These are phyloP conservation scores for Escovopsis sp. DNA, from an alignment of 2,329 filamentous ascomycete species.

Conservation along the genomic window DNA sequence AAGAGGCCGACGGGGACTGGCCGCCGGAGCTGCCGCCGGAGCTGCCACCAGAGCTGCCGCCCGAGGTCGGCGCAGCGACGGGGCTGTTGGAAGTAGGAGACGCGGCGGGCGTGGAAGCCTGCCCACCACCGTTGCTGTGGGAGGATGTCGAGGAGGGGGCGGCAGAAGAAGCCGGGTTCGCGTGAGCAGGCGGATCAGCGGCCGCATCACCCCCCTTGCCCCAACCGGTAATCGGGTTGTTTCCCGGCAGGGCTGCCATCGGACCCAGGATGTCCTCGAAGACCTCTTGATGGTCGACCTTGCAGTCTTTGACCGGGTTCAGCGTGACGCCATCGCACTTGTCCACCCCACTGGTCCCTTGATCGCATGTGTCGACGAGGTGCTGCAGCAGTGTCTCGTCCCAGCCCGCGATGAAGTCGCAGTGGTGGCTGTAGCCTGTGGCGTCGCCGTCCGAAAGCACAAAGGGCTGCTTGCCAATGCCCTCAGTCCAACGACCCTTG, in stretches of 20 bases:
- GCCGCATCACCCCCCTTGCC: slow-evolving; percentile 16
- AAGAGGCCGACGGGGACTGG: not conserved
- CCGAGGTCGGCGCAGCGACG: not conserved
- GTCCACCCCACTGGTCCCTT: slow-evolving; percentile 43
- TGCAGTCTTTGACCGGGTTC: slow-evolving; percentile 31
- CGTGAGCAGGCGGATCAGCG: too few species aligned
- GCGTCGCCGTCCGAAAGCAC: slow-evolving; percentile 54
- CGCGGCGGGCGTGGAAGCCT: not conserved
- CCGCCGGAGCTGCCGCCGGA: not conserved
- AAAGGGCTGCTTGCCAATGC: slow-evolving; percentile 44
- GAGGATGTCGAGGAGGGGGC: too few species aligned
- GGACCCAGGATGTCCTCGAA: slow-evolving; percentile 28
- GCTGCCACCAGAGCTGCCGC: not conserved
- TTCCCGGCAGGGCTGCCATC: slow-evolving; percentile 36
- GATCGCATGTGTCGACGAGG: slow-evolving; percentile 52
- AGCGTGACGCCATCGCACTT: slow-evolving; percentile 42
- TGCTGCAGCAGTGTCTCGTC: slow-evolving; percentile 46
- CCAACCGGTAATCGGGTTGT: slow-evolving; percentile 39
- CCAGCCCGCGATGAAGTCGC: slow-evolving; percentile 62
- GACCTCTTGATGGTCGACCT: slow-evolving; percentile 31
- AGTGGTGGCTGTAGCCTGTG: slow-evolving; percentile 56
- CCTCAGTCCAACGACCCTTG: slow-evolving; percentile 34
- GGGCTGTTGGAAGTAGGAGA: not conserved
- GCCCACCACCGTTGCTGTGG: too few species aligned
- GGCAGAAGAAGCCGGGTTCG: too few species aligned